These are phyloP conservation scores for Lipomyces orientalis DNA, from an alignment of 805 yeast species.

Conservation along the genomic window DNA sequence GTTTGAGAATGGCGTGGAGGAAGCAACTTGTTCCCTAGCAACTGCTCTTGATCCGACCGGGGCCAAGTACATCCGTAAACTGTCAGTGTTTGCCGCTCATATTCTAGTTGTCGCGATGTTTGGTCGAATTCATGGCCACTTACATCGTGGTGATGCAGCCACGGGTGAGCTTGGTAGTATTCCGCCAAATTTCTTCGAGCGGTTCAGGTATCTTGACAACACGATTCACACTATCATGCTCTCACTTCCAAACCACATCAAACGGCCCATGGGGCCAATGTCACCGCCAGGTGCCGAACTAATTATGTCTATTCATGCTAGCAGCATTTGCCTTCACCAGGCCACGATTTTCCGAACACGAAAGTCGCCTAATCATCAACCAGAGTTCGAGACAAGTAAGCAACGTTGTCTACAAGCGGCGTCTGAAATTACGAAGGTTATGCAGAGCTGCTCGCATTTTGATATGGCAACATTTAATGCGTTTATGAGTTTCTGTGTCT, in stretches of 20 bases:
- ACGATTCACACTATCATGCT: conserved; percentile 13
- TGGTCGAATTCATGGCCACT: conserved; percentile 27
- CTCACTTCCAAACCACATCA: conserved; percentile 20
- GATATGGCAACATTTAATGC: conserved; percentile 13
- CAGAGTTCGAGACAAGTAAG: conserved; percentile 16
- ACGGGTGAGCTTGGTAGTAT: conserved; percentile 9
- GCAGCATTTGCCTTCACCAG: conserved; percentile 32
- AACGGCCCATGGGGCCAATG: conserved; percentile 16
- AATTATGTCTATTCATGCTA: conserved; percentile 22
- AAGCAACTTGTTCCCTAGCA: conserved; percentile 12
- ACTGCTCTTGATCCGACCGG: conserved; percentile 13
- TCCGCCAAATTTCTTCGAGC: conserved; percentile 21
- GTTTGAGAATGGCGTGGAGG: conserved; percentile 19
- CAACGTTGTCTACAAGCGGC: conserved; percentile 25
- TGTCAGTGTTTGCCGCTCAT: conserved; percentile 21
- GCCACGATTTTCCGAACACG: conserved; percentile 22
- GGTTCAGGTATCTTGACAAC: conserved; percentile 19
- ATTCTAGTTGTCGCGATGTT: conserved; percentile 15
- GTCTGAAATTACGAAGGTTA: conserved; percentile 23
- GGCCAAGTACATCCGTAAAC: conserved; percentile 1
- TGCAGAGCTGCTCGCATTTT: conserved; percentile 23
- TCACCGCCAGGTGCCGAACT: conserved; percentile 18
- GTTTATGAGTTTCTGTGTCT: conserved; percentile 22
- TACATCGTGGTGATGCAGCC: conserved; percentile 27
- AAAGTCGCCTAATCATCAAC: background rate